phyloP scores from a whole-genome alignment of 2,329 filamentous ascomycete genomes.

The Hypocrella siamensis region DNA sequence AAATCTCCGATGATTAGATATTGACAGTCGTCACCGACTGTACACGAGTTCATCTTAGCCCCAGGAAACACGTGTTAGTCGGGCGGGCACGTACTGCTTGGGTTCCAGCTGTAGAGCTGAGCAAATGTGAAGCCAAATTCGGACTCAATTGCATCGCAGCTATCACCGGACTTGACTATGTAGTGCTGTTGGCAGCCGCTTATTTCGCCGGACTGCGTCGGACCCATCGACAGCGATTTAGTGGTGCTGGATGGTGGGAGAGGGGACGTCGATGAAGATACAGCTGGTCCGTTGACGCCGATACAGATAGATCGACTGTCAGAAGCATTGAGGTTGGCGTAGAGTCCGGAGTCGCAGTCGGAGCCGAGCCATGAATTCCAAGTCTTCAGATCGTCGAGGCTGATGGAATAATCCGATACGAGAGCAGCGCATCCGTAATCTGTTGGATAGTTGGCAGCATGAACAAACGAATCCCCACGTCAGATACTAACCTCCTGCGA shows the following conservation, averaged over 20 bases:
- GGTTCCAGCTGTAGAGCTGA: neutral
- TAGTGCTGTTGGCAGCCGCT: neutral
- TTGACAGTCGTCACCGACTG: neutral
- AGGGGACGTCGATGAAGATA: neutral
- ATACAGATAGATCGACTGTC: neutral
- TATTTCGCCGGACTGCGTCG: neutral
- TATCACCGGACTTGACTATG: neutral
- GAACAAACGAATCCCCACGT: neutral
- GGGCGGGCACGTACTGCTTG: neutral
- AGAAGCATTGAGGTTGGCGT: neutral
- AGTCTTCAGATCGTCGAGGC: neutral
- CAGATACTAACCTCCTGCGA: neutral
- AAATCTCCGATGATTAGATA: neutral
- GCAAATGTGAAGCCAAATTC: neutral
- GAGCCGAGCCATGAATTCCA: neutral
- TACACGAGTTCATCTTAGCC: neutral
- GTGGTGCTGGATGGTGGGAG: neutral
- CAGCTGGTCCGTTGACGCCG: neutral
- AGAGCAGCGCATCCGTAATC: neutral
- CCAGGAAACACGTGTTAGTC: neutral
- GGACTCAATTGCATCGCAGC: neutral
- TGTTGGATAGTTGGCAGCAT: neutral
- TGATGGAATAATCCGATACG: neutral
- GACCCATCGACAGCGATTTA: neutral
- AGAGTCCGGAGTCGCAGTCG: constrained; percentile 1